Percentiles rank a stretch among this genome's conserved stretches.
phyloP scores from a whole-genome alignment of 208 protist species.

The Phytomonas sp. region DNA sequence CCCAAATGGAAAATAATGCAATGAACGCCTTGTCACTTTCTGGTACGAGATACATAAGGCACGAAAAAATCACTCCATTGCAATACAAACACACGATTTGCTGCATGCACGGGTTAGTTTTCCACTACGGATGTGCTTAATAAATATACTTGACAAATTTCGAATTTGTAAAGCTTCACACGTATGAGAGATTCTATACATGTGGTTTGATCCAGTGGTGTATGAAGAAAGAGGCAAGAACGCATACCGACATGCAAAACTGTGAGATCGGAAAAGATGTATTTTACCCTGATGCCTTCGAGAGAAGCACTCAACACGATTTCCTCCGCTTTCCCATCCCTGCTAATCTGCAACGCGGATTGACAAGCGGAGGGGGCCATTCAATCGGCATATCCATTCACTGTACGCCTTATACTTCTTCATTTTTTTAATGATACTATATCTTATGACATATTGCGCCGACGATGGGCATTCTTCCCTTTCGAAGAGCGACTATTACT shows the following conservation, averaged over 20 bases:
- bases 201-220: neutral
- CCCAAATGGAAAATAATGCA: neutral
- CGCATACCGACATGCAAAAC: neutral
- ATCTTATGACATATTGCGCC: neutral
- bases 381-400: neutral
- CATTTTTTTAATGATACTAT: neutral
- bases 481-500: neutral
- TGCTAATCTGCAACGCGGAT: neutral
- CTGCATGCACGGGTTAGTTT: neutral
- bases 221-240: neutral
- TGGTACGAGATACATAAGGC: neutral
- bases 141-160: too few relatives aligned
- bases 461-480: neutral
- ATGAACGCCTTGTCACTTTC: neutral
- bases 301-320: neutral
- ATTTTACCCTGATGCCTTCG: neutral
- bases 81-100: neutral
- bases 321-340: neutral
- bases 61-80: neutral
- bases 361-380: too few relatives aligned
- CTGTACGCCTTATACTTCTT: neutral
- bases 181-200: neutral
- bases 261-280: neutral
- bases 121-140: too few relatives aligned
- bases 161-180: neutral